Evolutionary conservation across 768 basidiomycete genomes (phyloP), one percentile per base, ranked within the genome.

Genomic region (Psilocybe sp.): DNA sequence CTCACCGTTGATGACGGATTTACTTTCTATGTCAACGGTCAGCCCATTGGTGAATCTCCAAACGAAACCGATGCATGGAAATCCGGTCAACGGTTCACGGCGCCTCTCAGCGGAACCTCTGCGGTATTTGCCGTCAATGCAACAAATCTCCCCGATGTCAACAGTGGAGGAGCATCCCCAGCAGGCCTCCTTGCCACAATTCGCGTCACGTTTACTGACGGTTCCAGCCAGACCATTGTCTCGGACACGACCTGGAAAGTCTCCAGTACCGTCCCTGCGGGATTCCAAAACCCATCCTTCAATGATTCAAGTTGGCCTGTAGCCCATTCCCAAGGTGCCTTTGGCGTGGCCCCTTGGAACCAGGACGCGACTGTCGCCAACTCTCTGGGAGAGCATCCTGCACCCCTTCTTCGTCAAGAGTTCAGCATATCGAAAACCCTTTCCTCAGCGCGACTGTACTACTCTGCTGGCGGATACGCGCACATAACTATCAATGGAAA

Each of bases 1-100:
- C 31, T 64, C 11, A 64, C 65, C 13, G 66, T 60, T 1, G 66
- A 69, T 55, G 58, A 69, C 44, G 46, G 41, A 5, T 68, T 65
- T 50, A 45, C 57, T 5, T 42, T 68, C 9, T 68, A 62, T 42
- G 59, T 65, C 44, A 60, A 66, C 44, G 68, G 68, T 14, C 49
- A 43, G 10, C 42, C 49, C 7, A 19, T 46, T 4, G 48, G 48
- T 11, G 37, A 56, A 1, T 52, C 63, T 7, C 57, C 62, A 4
- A 51, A 59, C 46, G 52, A 57, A 20, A 38, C 54, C 9, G 51
- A 62, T 39, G 51, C 50, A 12, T 66, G 65, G 65, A 45, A 53
- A 45, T 51, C 47, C 1, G 65, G 57, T 14, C 59, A 60, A 37
- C 41, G 50, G 19, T 63, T 63, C 28, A 52, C 49, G 7, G 60